Conservation (phyloP, 768 basidiomycete genomes). For the Auricularia auricula-judae region DNA sequence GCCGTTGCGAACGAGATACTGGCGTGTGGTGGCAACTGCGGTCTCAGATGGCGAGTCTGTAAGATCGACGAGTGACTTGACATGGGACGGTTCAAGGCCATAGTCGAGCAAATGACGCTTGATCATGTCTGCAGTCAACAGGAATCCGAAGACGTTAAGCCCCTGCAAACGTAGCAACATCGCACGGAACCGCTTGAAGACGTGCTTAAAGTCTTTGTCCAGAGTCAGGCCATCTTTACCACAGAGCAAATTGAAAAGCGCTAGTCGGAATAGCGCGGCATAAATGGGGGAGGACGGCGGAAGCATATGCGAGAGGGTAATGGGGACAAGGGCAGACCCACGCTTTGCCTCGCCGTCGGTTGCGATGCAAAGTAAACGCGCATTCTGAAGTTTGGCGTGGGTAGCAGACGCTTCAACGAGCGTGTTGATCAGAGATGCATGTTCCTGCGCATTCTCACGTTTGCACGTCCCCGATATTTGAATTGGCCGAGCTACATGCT, state of each 20-base stretch:
- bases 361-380: conserved; percentile 10
- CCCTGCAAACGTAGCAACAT: conserved; percentile 18
- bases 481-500: conserved; percentile 16
- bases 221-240: conserved; percentile 24
- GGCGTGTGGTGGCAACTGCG: background rate
- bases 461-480: conserved; percentile 19
- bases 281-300: conserved; percentile 16
- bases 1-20: background rate
- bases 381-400: conserved; percentile 4
- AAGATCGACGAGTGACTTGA: background rate
- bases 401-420: conserved; percentile 6
- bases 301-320: conserved; percentile 16
- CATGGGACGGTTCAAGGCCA: background rate
- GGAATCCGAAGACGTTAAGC: conserved; percentile 13
- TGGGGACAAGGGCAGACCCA: conserved; percentile 14
- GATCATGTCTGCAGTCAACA: conserved; percentile 16
- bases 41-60: background rate
- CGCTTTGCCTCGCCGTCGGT: conserved; percentile 21
- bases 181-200: conserved; percentile 23
- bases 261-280: conserved; percentile 11
- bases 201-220: conserved; percentile 26
- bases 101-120: conserved; percentile 13
- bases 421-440: conserved; percentile 12
- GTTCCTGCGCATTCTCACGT: conserved; percentile 12
- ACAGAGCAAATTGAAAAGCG: conserved; percentile 19